Evolutionary conservation across 805 yeast genomes (phyloP), one percentile per base, ranked within the genome.

Genomic region (Kluyveromyces aestuarii): DNA sequence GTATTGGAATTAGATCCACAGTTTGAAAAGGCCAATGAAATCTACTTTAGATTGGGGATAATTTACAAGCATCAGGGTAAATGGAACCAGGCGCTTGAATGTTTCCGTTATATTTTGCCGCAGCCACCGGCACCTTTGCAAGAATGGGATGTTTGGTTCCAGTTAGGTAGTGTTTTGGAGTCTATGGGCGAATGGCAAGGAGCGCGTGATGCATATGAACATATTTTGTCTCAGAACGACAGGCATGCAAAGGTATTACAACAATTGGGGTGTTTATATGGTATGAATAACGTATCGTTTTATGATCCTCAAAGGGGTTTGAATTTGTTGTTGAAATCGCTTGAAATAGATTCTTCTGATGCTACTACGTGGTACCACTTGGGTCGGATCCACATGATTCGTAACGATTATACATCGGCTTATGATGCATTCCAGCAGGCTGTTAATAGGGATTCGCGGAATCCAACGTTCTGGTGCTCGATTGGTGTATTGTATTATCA

Each of bases 341-440:
- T 93, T 53, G 97, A 91, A 60, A 81, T 90, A 30, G 97, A 91
- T 64, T 78, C 83, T 46, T 75, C 83, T 37, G 98, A 93, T 66
- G 96, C 99, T 6, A 96, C 93, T 60, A 82, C 96, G 30, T 93
- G 99, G 99, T 93, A 93, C 69, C 87, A 93, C 65, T 69, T 93
- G 44, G 99, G 99, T 45, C 80, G 98, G 56, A 95, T 95, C 54
- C 95, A 91, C 72, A 91, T 93, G 98, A 84, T 96, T 38, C 80
- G 91, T 60, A 89, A 87, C 55, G 96, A 91, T 66, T 93, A 89
- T 71, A 84, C 93, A 51, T 89, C 93, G 45, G 98, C 99, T 1
- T 93, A 91, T 68, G 98, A 93, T 63, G 95, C 97, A 0, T 93
- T 91, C 78, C 99, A 93, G 71, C 97, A 90, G 66, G 98, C 98